A percentile compares a stretch with the other conserved stretches of the same genome.
Conservation (phyloP, 176 grass and related monocot species). For the maize (Zea mays) region Zm-B73-REFERENCE-NAM-5.0 NC_050097.1:238604001-238604500, state of each 20-base stretch:
- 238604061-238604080: conserved; percentile 88
- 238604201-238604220: not conserved
- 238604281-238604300: not conserved
- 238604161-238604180: not conserved
- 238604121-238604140: conserved; percentile 15
- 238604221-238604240: not conserved
- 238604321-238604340: not conserved
- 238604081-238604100: conserved; percentile 90
- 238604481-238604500: conserved; percentile 11
- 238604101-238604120: conserved; percentile 86
- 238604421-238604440: not conserved
- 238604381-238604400: not conserved
- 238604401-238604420: not conserved
- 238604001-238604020: conserved; percentile 84
- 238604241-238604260: not conserved
- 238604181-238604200: not conserved
- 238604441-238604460: not conserved
- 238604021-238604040: conserved; percentile 84
- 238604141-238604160: not conserved
- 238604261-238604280: not conserved
- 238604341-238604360: not conserved
- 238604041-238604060: conserved; percentile 90
- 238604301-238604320: not conserved
- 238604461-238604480: not conserved
- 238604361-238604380: conserved; percentile 3